Evolutionary conservation across 257 asterid genomes (phyloP).

Genomic region (Salvia hispanica): DNA sequence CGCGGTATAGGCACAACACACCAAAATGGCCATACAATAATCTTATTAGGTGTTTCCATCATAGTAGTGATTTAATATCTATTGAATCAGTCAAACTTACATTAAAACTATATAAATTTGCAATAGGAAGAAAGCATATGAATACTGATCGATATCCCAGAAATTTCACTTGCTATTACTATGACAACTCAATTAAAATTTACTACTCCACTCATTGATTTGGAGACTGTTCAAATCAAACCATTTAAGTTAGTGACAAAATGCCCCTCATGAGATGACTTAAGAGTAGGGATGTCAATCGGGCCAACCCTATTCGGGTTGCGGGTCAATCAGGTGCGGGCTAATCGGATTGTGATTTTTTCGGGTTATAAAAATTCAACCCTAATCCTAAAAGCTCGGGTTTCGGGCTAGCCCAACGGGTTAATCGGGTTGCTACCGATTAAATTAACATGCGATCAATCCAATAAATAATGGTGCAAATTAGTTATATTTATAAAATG

Average conservation of each 20-base stretch:
- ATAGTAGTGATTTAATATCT: too few relatives aligned
- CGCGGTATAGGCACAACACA: conserved; percentile 25
- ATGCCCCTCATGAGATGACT: not conserved
- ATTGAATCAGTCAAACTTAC: not conserved
- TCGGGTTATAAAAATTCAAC: too few relatives aligned
- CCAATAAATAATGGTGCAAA: too few relatives aligned
- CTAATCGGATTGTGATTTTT: too few relatives aligned
- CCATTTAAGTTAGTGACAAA: not conserved
- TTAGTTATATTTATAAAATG: too few relatives aligned
- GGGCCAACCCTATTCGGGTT: too few relatives aligned
- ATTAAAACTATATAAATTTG: not conserved
- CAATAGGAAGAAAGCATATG: not conserved
- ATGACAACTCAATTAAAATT: not conserved
- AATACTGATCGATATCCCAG: not conserved
- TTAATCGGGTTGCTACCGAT: too few relatives aligned
- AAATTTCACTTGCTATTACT: not conserved
- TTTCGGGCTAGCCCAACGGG: too few relatives aligned
- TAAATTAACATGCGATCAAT: too few relatives aligned
- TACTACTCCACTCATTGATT: not conserved
- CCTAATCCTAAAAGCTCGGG: too few relatives aligned
- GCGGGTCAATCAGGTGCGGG: too few relatives aligned
- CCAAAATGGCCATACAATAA: conserved; percentile 17
- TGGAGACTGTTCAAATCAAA: not conserved
- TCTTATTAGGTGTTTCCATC: conserved; percentile 1
- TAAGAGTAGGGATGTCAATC: too few relatives aligned